These are phyloP conservation scores for Martiniozyma abietophila DNA, from an alignment of 805 yeast genomes.

Conservation along the genomic window DNA sequence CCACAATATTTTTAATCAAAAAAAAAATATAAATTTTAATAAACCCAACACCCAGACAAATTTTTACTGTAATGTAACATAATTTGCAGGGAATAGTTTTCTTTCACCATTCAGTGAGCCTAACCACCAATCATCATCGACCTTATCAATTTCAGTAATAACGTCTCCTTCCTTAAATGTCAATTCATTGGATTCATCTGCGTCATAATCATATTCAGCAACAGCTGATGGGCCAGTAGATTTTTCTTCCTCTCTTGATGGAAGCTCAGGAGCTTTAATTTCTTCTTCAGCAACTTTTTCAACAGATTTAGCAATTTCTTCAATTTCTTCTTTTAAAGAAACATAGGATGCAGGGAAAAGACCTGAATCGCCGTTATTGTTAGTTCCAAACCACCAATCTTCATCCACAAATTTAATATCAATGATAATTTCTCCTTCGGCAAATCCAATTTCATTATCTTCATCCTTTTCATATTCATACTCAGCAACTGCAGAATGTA, in stretches of 20 bases:
- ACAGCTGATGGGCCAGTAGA: conserved; percentile 37
- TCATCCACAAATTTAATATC: conserved; percentile 63
- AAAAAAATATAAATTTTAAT: not conserved
- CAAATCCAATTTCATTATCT: conserved; percentile 62
- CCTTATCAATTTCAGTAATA: conserved; percentile 75
- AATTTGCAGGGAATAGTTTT: conserved; percentile 88
- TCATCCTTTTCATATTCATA: conserved; percentile 73
- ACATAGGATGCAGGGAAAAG: conserved; percentile 53
- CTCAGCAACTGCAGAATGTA: conserved; percentile 58
- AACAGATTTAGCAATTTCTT: conserved; percentile 13
- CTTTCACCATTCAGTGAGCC: conserved; percentile 73
- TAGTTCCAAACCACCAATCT: conserved; percentile 54
- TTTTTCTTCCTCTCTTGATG: conserved; percentile 12
- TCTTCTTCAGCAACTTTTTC: conserved; percentile 14
- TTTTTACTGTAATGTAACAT: conserved; percentile 37
- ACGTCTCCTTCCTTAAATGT: conserved; percentile 75
- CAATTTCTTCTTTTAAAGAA: conserved; percentile 24
- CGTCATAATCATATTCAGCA: conserved; percentile 76
- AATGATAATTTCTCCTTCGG: conserved; percentile 57
- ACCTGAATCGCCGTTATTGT: conserved; percentile 36
- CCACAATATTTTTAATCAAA: no score
- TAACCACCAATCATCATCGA: conserved; percentile 96
- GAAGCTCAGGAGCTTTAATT: conserved; percentile 11
- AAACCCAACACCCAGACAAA: not conserved
- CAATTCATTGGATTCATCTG: conserved; percentile 87